A percentile compares a stretch with the other conserved stretches of the same genome.
Evolutionary conservation across 164 flowering plant species (phyloP).

Genomic region (Malania oleifera): DNA sequence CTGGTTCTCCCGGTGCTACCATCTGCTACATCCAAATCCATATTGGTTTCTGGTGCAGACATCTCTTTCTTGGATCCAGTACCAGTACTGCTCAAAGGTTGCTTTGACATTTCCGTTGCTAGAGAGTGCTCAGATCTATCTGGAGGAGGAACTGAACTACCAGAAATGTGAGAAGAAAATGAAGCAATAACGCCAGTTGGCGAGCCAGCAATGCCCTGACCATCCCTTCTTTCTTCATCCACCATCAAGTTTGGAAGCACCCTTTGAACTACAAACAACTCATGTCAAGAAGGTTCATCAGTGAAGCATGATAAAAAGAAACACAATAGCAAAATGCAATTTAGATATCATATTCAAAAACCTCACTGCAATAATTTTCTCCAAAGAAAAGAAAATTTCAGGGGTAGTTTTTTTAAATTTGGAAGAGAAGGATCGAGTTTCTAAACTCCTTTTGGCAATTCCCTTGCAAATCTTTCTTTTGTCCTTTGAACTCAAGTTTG

Average conservation of each 20-base stretch:
- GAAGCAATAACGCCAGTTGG: conserved; percentile 12
- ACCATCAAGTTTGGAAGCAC: neutral
- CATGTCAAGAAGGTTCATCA: neutral
- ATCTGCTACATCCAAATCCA: conserved; percentile 9
- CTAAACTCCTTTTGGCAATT: no score
- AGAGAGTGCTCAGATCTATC: conserved; percentile 11
- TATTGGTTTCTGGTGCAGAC: neutral
- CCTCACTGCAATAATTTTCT: no score
- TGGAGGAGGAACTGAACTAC: conserved; percentile 9
- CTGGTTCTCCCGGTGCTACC: conserved; percentile 13
- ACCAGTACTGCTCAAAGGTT: conserved; percentile 5
- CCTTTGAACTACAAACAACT: neutral
- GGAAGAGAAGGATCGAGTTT: no score
- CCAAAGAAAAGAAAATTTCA: no score
- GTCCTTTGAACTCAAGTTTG: no score
- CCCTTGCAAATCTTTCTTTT: no score
- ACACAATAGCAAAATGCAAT: no score
- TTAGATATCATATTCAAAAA: no score
- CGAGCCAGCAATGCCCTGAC: conserved; percentile 5
- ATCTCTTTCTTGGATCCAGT: conserved; percentile 1
- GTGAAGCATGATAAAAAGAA: neutral
- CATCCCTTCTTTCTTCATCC: conserved; percentile 12
- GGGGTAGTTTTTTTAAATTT: no score
- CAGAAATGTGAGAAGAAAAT: conserved; percentile 25
- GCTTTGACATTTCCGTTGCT: conserved; percentile 3